These are phyloP conservation scores for Phlegmacium glaucopus DNA, from an alignment of 768 basidiomycete genomes.

Conservation along the genomic window DNA sequence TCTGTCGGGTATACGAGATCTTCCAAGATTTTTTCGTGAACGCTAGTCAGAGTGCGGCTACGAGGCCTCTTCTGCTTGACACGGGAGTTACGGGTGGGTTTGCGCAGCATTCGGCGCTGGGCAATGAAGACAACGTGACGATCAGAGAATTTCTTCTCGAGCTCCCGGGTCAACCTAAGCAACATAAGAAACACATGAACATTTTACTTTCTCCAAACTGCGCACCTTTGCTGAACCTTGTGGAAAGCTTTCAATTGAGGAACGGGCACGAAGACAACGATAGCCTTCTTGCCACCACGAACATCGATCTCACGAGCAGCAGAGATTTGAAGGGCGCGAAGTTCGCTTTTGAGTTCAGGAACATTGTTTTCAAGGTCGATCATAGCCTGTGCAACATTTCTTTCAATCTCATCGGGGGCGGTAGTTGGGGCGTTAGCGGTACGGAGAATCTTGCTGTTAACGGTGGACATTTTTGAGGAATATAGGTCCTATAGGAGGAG, in stretches of 20 bases:
- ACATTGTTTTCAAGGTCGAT: slow-evolving; percentile 98
- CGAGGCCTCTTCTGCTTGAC: slow-evolving; percentile 96
- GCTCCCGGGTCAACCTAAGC: slow-evolving; percentile 88
- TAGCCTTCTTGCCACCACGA: slow-evolving; percentile 98
- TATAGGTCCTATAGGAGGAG: slow-evolving; percentile 28
- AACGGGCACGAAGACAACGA: slow-evolving; percentile 96
- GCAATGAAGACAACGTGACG: slow-evolving; percentile 98
- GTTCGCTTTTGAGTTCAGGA: slow-evolving; percentile 96
- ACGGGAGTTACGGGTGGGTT: slow-evolving; percentile 91
- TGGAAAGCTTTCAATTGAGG: slow-evolving; percentile 98
- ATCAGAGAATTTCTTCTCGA: slow-evolving; percentile 99
- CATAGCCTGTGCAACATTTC: slow-evolving; percentile 89
- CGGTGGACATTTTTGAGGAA: slow-evolving; percentile 66
- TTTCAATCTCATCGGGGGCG: slow-evolving; percentile 89
- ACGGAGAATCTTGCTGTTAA: slow-evolving; percentile 84
- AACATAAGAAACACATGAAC: slow-evolving; percentile 7
- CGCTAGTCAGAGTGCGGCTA: slow-evolving; percentile 92
- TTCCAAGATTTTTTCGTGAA: slow-evolving; percentile 98
- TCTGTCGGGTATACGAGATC: slow-evolving; percentile 99
- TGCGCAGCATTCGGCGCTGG: slow-evolving; percentile 97
- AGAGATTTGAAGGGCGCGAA: slow-evolving; percentile 94
- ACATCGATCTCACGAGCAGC: slow-evolving; percentile 99
- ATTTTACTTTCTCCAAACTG: slow-evolving; percentile 6
- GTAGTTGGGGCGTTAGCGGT: slow-evolving; percentile 93
- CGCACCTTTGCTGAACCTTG: slow-evolving; percentile 93